Conservation (phyloP, 1,284 basidiomycete species). For the Cerrena zonata region DNA sequence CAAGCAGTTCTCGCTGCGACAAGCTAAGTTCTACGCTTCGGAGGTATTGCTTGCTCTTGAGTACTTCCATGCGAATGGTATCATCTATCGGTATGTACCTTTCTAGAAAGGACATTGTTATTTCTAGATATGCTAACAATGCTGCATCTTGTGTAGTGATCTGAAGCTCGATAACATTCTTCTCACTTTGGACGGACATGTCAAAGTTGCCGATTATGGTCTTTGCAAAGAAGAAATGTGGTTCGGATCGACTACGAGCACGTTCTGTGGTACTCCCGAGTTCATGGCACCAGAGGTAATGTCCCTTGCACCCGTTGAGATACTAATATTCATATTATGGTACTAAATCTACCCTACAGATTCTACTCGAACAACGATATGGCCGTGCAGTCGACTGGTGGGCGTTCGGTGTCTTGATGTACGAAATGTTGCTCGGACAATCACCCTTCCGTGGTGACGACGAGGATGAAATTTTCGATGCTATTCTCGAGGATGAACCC, state of each 20-base stretch:
- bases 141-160: conserved; percentile 59
- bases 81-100: conserved; percentile 84
- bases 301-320: no score
- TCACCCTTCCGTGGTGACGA: conserved; percentile 99
- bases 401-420: conserved; percentile 98
- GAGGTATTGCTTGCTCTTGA: conserved; percentile 95
- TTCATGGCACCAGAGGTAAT: conserved; percentile 98
- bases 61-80: conserved; percentile 97
- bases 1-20: conserved; percentile 73
- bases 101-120: no score
- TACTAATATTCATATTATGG: no score
- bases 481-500: conserved; percentile 96
- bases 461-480: conserved; percentile 99
- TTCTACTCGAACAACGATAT: conserved; percentile 95
- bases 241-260: conserved; percentile 93
- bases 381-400: conserved; percentile 99
- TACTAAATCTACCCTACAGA: no score
- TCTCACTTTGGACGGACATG: conserved; percentile 92
- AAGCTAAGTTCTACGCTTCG: conserved; percentile 98
- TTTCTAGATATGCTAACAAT: conserved; percentile 1
- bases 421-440: conserved; percentile 98
- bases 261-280: conserved; percentile 98
- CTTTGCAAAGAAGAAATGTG: conserved; percentile 99
- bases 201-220: conserved; percentile 99
- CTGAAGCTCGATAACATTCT: conserved; percentile 98